phyloP scores from a whole-genome alignment of 1,139 yeast species.

The Debaryomyces subglobosus region DNA sequence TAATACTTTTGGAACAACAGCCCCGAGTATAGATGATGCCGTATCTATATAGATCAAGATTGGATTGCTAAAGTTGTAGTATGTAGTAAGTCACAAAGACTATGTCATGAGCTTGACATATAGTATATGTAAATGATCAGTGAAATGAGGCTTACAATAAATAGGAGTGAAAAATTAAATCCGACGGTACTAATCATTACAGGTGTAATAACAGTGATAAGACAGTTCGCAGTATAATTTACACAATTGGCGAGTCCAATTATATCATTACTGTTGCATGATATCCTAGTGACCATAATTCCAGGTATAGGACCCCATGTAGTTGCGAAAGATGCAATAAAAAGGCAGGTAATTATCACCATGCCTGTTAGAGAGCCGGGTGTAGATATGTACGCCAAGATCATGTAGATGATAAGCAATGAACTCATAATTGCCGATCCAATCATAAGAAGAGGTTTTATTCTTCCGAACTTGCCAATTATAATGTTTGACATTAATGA shows the following conservation, averaged over 20 bases:
- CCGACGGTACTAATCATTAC: slow-evolving; percentile 22
- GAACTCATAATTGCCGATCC: slow-evolving; percentile 8
- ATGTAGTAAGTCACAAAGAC: neutral
- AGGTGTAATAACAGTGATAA: slow-evolving; percentile 29
- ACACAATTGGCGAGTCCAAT: slow-evolving; percentile 26
- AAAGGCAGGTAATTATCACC: slow-evolving; percentile 16
- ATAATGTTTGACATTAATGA: slow-evolving; percentile 14
- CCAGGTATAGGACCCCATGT: slow-evolving; percentile 42
- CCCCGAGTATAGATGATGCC: neutral
- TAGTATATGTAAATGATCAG: slow-evolving; percentile 20
- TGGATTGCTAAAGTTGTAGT: neutral
- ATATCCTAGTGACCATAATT: slow-evolving; percentile 26
- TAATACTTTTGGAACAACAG: neutral
- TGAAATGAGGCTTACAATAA: slow-evolving; percentile 19
- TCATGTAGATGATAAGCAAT: slow-evolving; percentile 6
- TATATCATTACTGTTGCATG: slow-evolving; percentile 24
- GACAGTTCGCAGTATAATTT: slow-evolving; percentile 30
- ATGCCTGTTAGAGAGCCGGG: neutral
- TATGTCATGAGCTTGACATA: slow-evolving; percentile 7
- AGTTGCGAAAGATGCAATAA: slow-evolving; percentile 29
- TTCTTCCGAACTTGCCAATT: slow-evolving; percentile 2
- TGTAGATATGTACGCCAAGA: neutral
- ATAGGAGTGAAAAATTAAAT: slow-evolving; percentile 24
- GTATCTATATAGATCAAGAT: neutral
- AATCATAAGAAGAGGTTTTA: slow-evolving; percentile 4